Evolutionary conservation across 1,139 yeast species (phyloP), one percentile per base, ranked within the genome.

Genomic region (Lodderomyces theae): DNA sequence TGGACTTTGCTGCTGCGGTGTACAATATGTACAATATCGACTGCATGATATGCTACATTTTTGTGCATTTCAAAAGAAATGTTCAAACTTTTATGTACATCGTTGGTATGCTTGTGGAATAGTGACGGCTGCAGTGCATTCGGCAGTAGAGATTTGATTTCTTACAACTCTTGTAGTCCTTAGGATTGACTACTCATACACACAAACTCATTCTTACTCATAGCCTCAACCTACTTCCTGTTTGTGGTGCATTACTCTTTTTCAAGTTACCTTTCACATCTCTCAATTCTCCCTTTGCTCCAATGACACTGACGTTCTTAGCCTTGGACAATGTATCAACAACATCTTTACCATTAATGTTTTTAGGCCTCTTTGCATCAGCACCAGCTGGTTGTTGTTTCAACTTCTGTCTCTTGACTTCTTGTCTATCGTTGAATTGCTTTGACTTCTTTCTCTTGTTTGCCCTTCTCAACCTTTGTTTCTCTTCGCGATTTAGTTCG

Each of bases 401-500:
- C 31, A 53, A 54, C 30, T 48, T 51, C 30, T 53, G 44, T 34
- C 48, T 44, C 30, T 47, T 49, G 16, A 19, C n/a, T 36, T 63
- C 68, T 44, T 58, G 53, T 48, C 66, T 63, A 39, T 70, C 69
- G 39, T 71, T 63, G 57, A 66, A 69, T 30, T 68, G 72, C 58
- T 80, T 82, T 26, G 86, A 66, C 63, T 78, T 81, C 74, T 82
- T 84, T 60, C 96, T 81, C 77, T 89, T 90, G 54, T 77, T 79
- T 17, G 95, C 85, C 58, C 97, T 76, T 69, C 96, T 82, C 54
- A 88, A 72, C 57, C 96, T 79, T 54, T 84, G 89, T 60, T 88
- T 86, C 47, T 92, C 97, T 41, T 87, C 95, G 47, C 90, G 77
- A 12, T 84, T 74, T 65, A 92, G 72, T 63, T 92, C 98, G 40